Percentiles rank a stretch among this genome's conserved stretches.
These are phyloP conservation scores for Vitis amurensis DNA, from an alignment of 164 flowering plant species.

Conservation along the genomic window DNA sequence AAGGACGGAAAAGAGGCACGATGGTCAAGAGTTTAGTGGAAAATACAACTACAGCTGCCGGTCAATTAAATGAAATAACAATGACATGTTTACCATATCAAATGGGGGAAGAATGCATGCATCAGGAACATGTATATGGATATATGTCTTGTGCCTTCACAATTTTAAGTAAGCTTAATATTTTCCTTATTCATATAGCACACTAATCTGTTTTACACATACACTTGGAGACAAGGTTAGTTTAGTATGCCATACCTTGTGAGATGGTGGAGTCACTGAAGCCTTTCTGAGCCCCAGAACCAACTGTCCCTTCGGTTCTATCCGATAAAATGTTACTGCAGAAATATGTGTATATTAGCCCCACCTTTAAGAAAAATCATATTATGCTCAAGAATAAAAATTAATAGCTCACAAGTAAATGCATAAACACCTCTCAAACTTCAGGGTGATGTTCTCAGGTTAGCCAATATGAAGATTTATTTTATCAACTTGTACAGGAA, in stretches of 20 bases:
- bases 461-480: neutral
- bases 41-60: too few species aligned
- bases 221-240: neutral
- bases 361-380: neutral
- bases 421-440: neutral
- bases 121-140: too few species aligned
- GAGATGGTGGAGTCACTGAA: neutral
- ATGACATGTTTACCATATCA: too few species aligned
- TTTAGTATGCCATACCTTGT: conserved; percentile 9
- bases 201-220: neutral
- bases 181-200: neutral
- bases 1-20: too few species aligned
- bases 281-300: conserved; percentile 21
- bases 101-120: too few species aligned
- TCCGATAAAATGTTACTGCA: conserved; percentile 24
- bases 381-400: neutral
- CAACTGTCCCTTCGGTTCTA: conserved; percentile 22
- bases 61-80: too few species aligned
- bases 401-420: neutral
- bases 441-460: neutral
- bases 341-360: conserved; percentile 2
- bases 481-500: neutral
- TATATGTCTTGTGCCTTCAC: too few species aligned
- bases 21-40: too few species aligned
- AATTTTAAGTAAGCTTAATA: neutral